phyloP scores from a whole-genome alignment of 495 filamentous ascomycete genomes.

The Xylaria bambusicola region DNA sequence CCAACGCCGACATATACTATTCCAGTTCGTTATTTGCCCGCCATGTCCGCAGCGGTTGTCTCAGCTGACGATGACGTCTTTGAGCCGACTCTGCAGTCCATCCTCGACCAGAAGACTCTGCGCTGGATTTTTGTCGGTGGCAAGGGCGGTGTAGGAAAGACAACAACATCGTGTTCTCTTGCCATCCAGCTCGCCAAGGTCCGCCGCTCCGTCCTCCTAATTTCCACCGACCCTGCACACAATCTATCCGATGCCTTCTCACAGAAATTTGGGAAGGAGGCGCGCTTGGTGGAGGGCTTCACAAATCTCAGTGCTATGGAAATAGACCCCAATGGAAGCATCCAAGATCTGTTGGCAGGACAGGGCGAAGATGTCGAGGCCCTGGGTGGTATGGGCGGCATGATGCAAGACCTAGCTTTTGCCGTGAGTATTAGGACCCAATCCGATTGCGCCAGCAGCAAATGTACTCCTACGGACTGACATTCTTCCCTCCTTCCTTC shows the following conservation, averaged over 20 bases:
- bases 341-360: conserved; percentile 86
- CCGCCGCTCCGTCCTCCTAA: conserved; percentile 92
- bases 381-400: conserved; percentile 57
- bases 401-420: conserved; percentile 67
- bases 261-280: conserved; percentile 99
- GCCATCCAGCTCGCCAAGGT: conserved; percentile 98
- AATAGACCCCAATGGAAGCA: conserved; percentile 97
- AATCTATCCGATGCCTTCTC: conserved; percentile 98
- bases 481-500: background rate
- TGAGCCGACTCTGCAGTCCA: conserved; percentile 90
- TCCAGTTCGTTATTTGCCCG: too few species aligned
- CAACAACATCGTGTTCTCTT: conserved; percentile 95
- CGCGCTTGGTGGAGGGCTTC: conserved; percentile 87
- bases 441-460: too few species aligned
- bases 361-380: conserved; percentile 73
- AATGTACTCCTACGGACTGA: background rate
- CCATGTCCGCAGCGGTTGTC: conserved; percentile 67
- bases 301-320: conserved; percentile 97
- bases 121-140: conserved; percentile 99
- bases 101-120: conserved; percentile 89
- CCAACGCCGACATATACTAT: too few species aligned
- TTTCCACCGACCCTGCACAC: conserved; percentile 98
- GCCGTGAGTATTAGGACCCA: conserved; percentile 43
- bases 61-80: conserved; percentile 73
- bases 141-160: conserved; percentile 99